Evolutionary conservation across 306 rosid species (phyloP), one percentile per base, ranked within the genome.

Genomic region (Prunus fruticosa): DNA sequence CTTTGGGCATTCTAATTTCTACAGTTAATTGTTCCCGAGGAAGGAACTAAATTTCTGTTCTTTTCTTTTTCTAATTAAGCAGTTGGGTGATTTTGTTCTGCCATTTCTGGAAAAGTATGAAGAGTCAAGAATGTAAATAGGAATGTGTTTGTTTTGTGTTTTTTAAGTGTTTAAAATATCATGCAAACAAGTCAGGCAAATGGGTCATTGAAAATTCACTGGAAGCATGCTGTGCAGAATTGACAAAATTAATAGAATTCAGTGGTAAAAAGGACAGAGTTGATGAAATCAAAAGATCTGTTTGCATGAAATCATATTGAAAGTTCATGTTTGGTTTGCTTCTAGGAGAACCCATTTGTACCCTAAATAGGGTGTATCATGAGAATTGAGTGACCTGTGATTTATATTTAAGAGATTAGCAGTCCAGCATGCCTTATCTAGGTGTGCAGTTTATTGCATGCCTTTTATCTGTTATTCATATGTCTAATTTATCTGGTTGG

Each of bases 141-240:
- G 50, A 74, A 19, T 20, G 71, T 54, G 30, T 12, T 8, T 52
- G 3, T 20, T 47, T 64, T 63, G 28, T 71, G 70, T 13, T 47
- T 32, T 38, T 43, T 28, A 54, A 12, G 4, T 23, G 22, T 71
- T 70, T 47, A 18, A 15, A 27, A 13, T 19, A 30, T 2, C 50
- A 71, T 63, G 76, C 76, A 78, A 50, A 22, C 51, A 38, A 64
- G 45, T 41, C 34, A 7, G 66, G 54, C 78, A 56, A 20, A 72
- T 79, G 49, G 66, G 58, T 56, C 5, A 11, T 25, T 56, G 67
- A 30, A 61, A 6, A 27, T 20, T 22, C 32, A 27, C 8, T 12
- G 1, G 2, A 6, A 28, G 1, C 16, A 63, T 30, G 67, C 43
- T 30, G 0, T 11, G 64, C 19, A 51, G 28, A 51, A 34, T 27